Conservation (phyloP, 192 early-diverging fungal genomes). For the Funneliformis geosporum region DNA sequence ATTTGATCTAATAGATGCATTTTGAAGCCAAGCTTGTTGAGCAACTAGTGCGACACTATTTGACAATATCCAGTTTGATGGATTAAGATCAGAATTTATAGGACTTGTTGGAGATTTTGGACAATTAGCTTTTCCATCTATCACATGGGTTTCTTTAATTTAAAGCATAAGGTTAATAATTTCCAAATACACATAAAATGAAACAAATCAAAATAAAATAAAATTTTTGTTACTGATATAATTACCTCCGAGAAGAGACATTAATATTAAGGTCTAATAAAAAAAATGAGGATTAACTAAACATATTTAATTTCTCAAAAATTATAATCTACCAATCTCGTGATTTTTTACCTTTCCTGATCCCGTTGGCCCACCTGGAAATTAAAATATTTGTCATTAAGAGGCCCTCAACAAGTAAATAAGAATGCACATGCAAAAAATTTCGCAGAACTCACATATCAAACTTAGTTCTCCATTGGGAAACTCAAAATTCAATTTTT, state of each 20-base stretch:
- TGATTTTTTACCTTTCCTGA: conserved; percentile 67
- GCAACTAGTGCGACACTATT: conserved; percentile 78
- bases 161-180: too few species aligned
- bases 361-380: conserved; percentile 73
- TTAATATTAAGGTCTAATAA: conserved; percentile 60
- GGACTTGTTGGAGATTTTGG: conserved; percentile 32
- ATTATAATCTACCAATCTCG: background rate
- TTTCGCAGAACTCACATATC: conserved; percentile 44
- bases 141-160: conserved; percentile 56
- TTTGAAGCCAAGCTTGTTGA: conserved; percentile 70
- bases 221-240: background rate
- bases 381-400: too few species aligned
- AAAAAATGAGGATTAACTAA: background rate
- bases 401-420: background rate
- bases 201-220: background rate
- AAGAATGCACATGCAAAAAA: background rate
- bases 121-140: conserved; percentile 45
- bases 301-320: background rate
- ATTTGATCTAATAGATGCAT: conserved; percentile 42
- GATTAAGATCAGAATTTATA: conserved; percentile 5
- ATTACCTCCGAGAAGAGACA: conserved; percentile 74
- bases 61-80: conserved; percentile 44
- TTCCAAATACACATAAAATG: background rate
- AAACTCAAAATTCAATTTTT: conserved; percentile 68
- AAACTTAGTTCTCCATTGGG: conserved; percentile 72